Evolutionary conservation across 768 basidiomycete species (phyloP).

Genomic region (Cystofilobasidium macerans): DNA sequence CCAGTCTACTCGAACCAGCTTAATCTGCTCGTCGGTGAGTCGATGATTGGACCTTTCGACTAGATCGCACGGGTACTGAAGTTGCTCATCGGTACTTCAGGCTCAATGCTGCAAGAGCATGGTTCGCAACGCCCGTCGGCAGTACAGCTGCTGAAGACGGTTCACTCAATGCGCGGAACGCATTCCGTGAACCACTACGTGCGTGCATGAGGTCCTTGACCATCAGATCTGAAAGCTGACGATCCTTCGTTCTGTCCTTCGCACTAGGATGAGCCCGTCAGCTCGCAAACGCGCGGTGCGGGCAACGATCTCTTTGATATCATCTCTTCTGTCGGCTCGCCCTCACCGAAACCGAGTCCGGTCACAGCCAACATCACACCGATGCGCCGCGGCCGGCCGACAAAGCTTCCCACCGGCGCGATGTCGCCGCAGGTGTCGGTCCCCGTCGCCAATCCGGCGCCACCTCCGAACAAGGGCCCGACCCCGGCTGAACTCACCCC

Average conservation of each 20-base stretch:
- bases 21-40: conserved; percentile 66
- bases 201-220: background rate
- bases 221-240: background rate
- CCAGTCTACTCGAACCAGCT: conserved; percentile 74
- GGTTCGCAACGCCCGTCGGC: conserved; percentile 73
- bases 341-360: background rate
- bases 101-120: conserved; percentile 84
- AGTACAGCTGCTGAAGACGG: conserved; percentile 70
- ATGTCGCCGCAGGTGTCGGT: background rate
- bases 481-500: background rate
- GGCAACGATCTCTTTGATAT: conserved; percentile 17
- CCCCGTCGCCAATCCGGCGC: background rate
- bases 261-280: conserved; percentile 16
- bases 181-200: conserved; percentile 66
- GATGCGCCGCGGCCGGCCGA: conserved; percentile 24
- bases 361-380: conserved; percentile 16
- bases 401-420: background rate
- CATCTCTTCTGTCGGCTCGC: conserved; percentile 20
- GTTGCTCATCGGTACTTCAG: conserved; percentile 41
- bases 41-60: conserved; percentile 21
- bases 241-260: too few relatives aligned
- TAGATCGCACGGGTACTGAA: conserved; percentile 26
- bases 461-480: background rate
- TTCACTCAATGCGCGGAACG: conserved; percentile 78
- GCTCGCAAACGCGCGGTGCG: background rate